Evolutionary conservation across 805 yeast genomes (phyloP).

Genomic region (Ogataea degrootiae): DNA sequence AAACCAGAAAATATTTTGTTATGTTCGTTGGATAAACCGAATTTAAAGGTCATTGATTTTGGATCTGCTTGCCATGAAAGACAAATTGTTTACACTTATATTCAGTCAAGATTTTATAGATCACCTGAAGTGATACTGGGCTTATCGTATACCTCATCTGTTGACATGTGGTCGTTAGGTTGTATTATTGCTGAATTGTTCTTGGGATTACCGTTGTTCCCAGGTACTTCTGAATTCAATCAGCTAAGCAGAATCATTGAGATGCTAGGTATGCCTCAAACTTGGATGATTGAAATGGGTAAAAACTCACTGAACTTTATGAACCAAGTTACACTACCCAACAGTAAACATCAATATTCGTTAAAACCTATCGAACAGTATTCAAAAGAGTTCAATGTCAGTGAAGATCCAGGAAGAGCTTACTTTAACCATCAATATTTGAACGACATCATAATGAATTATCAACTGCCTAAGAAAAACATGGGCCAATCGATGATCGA

Average conservation of each 20-base stretch:
- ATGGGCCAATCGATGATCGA: conserved; percentile 53
- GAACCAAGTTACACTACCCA: conserved; percentile 15
- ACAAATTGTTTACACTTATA: conserved; percentile 84
- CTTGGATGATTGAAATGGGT: conserved; percentile 97
- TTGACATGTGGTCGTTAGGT: conserved; percentile 74
- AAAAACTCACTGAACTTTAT: conserved; percentile 71
- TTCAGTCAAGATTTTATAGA: conserved; percentile 88
- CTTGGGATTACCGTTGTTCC: conserved; percentile 87
- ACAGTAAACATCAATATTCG: conserved; percentile 25
- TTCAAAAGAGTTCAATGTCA: conserved; percentile 46
- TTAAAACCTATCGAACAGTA: conserved; percentile 40
- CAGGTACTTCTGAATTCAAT: conserved; percentile 92
- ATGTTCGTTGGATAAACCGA: conserved; percentile 75
- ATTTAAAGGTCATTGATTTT: conserved; percentile 89
- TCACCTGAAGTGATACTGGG: conserved; percentile 95
- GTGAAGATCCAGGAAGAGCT: conserved; percentile 78
- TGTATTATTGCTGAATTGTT: conserved; percentile 56
- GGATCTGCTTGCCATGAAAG: conserved; percentile 94
- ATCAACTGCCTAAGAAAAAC: conserved; percentile 59
- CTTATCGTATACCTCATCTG: conserved; percentile 84
- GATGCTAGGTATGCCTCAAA: conserved; percentile 82
- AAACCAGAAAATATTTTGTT: conserved; percentile 93
- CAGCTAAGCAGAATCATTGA: conserved; percentile 79
- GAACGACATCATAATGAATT: conserved; percentile 70
- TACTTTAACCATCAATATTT: conserved; percentile 67